Conservation (phyloP, 805 yeast genomes). For the Candida jianshihensis region DNA sequence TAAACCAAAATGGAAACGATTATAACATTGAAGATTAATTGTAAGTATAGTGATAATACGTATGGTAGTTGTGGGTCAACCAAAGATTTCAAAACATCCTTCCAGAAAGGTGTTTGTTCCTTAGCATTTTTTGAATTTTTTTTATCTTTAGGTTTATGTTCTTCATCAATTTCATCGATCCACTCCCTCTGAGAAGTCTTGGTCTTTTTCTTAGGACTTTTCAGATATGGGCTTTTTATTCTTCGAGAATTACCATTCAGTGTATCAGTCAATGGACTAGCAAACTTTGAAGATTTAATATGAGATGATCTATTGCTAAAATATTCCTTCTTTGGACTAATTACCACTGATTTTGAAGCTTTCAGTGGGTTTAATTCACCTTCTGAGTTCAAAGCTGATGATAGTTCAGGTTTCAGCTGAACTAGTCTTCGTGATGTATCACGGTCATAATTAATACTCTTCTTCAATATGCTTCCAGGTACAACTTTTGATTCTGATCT, state of each 20-base stretch:
- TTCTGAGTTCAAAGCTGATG: conserved; percentile 14
- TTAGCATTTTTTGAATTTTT: too few species aligned
- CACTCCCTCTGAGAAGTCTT: conserved; percentile 9
- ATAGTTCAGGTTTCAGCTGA: conserved; percentile 16
- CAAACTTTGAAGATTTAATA: conserved; percentile 7
- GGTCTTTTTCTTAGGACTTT: conserved; percentile 10
- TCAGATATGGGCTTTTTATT: conserved; percentile 17
- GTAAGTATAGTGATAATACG: conserved; percentile 55
- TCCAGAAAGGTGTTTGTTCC: conserved; percentile 2
- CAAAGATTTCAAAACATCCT: conserved; percentile 12
- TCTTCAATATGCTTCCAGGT: conserved; percentile 21
- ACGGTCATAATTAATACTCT: conserved; percentile 13
- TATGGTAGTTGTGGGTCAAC: conserved; percentile 47
- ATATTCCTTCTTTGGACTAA: conserved; percentile 29
- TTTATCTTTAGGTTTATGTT: too few species aligned
- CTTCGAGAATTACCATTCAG: conserved; percentile 13
- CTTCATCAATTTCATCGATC: conserved; percentile 17
- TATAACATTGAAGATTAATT: conserved; percentile 49
- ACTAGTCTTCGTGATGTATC: conserved; percentile 14
- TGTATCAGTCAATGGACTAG: conserved; percentile 20
- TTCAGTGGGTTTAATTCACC: conserved; percentile 27
- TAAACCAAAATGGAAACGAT: conserved; percentile 46
- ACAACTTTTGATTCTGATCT: conserved; percentile 3
- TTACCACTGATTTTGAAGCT: conserved; percentile 25
- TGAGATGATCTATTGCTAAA: conserved; percentile 5